Conservation (phyloP, 164 flowering plant genomes). For the Chloranthus sessilifolius region DNA sequence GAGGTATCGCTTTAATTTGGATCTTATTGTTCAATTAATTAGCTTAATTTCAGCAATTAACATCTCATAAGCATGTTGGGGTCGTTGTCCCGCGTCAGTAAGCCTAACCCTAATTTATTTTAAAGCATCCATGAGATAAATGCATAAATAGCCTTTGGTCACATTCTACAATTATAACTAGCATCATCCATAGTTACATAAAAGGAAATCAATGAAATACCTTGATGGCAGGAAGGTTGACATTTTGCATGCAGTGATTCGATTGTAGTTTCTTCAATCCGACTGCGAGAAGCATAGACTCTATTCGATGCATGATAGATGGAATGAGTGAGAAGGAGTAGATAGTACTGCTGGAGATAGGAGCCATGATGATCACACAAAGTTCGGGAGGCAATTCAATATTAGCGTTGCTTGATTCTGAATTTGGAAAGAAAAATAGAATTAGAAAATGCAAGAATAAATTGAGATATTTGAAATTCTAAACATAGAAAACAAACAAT, state of each 20-base stretch:
- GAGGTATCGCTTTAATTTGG: too few relatives aligned
- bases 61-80: too few relatives aligned
- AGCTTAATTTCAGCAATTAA: too few relatives aligned
- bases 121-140: too few relatives aligned
- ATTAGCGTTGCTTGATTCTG: constrained; percentile 33
- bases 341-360: constrained; percentile 46
- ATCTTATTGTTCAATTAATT: too few relatives aligned
- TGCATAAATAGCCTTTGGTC: background rate
- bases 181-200: too few relatives aligned
- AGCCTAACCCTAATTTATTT: too few relatives aligned
- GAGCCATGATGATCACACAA: constrained; percentile 61
- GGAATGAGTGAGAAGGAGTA: constrained; percentile 70
- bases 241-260: constrained; percentile 42
- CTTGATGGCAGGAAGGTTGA: constrained; percentile 51
- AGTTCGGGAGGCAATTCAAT: constrained; percentile 90
- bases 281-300: constrained; percentile 58
- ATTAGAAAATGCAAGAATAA: background rate
- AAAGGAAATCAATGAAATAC: constrained; percentile 29
- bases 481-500: too few relatives aligned
- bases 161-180: too few relatives aligned
- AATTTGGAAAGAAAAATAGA: constrained; percentile 8
- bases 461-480: too few relatives aligned
- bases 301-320: constrained; percentile 72
- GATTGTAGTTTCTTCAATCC: constrained; percentile 44
- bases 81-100: too few relatives aligned